Percentiles rank a stretch among this genome's conserved stretches.
Conservation (phyloP, 2,329 filamentous ascomycete species). For the Calonectria hongkongensis region DNA sequence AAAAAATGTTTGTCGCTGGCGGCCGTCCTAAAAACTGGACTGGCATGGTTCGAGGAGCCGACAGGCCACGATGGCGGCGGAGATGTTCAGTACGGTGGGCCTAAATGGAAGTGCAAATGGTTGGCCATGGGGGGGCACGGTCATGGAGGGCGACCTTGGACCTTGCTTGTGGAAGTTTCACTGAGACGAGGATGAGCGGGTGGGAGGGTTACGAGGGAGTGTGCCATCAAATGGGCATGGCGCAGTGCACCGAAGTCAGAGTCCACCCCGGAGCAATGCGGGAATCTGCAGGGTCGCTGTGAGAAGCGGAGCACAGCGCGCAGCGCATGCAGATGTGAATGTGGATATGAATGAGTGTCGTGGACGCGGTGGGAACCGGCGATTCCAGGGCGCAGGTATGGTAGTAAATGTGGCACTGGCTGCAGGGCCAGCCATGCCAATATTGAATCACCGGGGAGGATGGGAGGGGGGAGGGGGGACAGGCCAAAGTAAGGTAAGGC, state of each 20-base stretch:
- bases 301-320: slow-evolving; percentile 25
- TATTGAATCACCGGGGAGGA: slow-evolving; percentile 16
- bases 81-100: slow-evolving; percentile 36
- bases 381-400: slow-evolving; percentile 38
- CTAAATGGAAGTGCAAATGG: slow-evolving; percentile 37
- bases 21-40: slow-evolving; percentile 30
- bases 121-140: slow-evolving; percentile 30
- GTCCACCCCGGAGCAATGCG: slow-evolving; percentile 34
- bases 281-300: slow-evolving; percentile 40
- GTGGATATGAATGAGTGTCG: slow-evolving; percentile 27
- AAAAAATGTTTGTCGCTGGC: slow-evolving; percentile 36
- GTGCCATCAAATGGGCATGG: slow-evolving; percentile 48
- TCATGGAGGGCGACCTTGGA: slow-evolving; percentile 38
- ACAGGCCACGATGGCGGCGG: slow-evolving; percentile 32
- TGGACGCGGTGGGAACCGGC: slow-evolving; percentile 37
- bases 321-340: slow-evolving; percentile 25
- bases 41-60: slow-evolving; percentile 37
- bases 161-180: slow-evolving; percentile 43
- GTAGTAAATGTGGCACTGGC: slow-evolving; percentile 36
- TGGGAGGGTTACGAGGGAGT: slow-evolving; percentile 32
- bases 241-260: slow-evolving; percentile 44
- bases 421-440: slow-evolving; percentile 42
- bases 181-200: slow-evolving; percentile 46
- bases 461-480: background rate
- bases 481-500: slow-evolving; percentile 18